Base-by-base conservation (phyloP, 2,329 filamentous ascomycete species). In the Exserohilum rostratum region DNA sequence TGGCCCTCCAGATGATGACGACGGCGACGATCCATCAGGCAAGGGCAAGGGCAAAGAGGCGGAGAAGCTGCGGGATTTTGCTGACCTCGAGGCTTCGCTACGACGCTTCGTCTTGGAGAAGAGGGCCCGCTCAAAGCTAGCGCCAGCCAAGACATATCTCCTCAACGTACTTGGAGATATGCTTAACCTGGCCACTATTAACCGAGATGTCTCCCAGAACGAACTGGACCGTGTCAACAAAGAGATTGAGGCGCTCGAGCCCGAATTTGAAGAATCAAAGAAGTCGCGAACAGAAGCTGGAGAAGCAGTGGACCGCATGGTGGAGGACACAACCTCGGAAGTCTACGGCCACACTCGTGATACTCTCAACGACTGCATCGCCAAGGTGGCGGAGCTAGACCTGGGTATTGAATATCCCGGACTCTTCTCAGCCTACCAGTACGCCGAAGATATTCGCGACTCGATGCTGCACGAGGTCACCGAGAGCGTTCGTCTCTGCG, bases 51-150 rank as follows among this genome's bases (percentile, higher is more conserved):
- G 91, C 50, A 89, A 82, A 60, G 78, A 82, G 55, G 78, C 89
- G 69, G 91, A 96, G 70, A 96, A 96, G 76, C 82, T 93, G 10
- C 86, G 88, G 55, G 93, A 98, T 68, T 99, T 99, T 71, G 89
- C 93, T 69, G 88, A 89, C 48, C 82, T 99, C 5, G 95, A 99
- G 75, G 86, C 90, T 62, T 95, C 95, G 3, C 77, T 99, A 33
- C 86, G 95, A 55, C 87, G 93, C 39, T 99, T 99, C 65, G 95
- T 99, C 6, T 82, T 99, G 22, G 95, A 99, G 73, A 98, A 98
- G 81, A 87, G 95, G 51, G 92, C 95, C 43, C 87, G 92, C 27
- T 98, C 95, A 7, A 99, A 99, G 79, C 84, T 99, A 55, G 93
- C 95, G 1, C 95, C 95, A 5, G 95, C 95, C 6, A 93, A 92